A percentile compares a stretch with the other conserved stretches of the same genome.
These are phyloP conservation scores for Haematococcus sp. DNA, from an alignment of 139 green algal species.

Conservation along the genomic window DNA sequence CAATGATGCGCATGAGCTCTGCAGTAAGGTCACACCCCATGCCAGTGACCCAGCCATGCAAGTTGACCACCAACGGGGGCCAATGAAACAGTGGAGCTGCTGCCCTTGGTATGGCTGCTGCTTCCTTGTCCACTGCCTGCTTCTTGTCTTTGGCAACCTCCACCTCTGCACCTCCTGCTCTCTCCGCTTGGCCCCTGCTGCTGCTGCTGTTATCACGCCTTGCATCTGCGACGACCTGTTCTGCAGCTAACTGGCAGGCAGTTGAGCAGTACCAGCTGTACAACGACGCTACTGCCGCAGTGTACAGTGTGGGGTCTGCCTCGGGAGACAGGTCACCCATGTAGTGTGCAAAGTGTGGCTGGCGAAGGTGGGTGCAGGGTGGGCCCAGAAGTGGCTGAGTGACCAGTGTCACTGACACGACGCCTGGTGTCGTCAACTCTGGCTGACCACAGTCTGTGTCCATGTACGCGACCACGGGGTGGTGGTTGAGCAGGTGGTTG, in stretches of 20 bases:
- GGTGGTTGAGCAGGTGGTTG: conserved; percentile 61
- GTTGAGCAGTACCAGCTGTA: conserved; percentile 33
- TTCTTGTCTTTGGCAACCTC: not conserved
- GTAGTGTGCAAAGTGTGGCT: conserved; percentile 5
- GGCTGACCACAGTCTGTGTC: conserved; percentile 88
- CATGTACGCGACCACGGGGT: conserved; percentile 63
- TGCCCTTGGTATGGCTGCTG: conserved; percentile 6
- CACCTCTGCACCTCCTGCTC: not conserved
- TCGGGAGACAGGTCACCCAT: conserved; percentile 66
- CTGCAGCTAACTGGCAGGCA: conserved; percentile 14
- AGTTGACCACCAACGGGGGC: conserved; percentile 81
- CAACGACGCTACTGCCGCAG: conserved; percentile 50
- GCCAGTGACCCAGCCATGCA: conserved; percentile 82
- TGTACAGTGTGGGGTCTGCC: conserved; percentile 63
- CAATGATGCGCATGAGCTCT: conserved; percentile 38
- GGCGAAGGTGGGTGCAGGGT: conserved; percentile 52
- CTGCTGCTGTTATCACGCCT: not conserved
- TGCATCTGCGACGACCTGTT: not conserved
- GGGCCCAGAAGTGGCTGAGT: conserved; percentile 56
- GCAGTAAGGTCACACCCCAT: conserved; percentile 72
- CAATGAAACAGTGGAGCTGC: conserved; percentile 5
- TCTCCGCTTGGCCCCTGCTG: not conserved
- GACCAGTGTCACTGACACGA: conserved; percentile 72
- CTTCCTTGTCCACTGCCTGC: not conserved
- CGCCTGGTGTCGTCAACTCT: conserved; percentile 76